Conservation (phyloP, 2,329 filamentous ascomycete species). For the Penicillium sp. region DNA sequence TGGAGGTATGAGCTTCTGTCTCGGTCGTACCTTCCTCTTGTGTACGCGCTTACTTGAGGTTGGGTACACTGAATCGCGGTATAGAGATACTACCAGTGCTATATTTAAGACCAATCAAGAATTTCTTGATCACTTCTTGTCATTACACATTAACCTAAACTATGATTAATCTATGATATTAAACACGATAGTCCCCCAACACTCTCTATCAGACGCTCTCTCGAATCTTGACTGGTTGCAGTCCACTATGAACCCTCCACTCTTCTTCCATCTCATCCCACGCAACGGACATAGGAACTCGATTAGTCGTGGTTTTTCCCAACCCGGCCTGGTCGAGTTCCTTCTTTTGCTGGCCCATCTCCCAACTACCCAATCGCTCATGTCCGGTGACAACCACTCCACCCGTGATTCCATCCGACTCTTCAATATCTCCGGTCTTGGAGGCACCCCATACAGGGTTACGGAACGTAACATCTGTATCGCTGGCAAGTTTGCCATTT, state of each 20-base stretch:
- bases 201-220: conserved; percentile 44
- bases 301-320: conserved; percentile 5
- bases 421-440: conserved; percentile 30
- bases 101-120: no score
- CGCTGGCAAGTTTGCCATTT: conserved; percentile 49
- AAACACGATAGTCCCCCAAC: conserved; percentile 33
- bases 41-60: no score
- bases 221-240: conserved; percentile 43
- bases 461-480: conserved; percentile 48
- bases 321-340: conserved; percentile 8
- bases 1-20: no score
- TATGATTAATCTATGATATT: no score
- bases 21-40: no score
- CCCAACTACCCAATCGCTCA: conserved; percentile 56
- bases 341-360: conserved; percentile 43
- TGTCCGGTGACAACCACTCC: conserved; percentile 37
- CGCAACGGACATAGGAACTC: conserved; percentile 18
- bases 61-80: no score
- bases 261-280: not conserved
- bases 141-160: no score
- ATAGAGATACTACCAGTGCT: no score
- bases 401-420: conserved; percentile 18
- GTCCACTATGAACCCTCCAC: conserved; percentile 23
- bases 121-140: no score
- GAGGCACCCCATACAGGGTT: conserved; percentile 39